A percentile compares a stretch with the other conserved stretches of the same genome.
Conservation (phyloP, 2,329 filamentous ascomycete genomes). For the Zymoseptoria passerinii region DNA sequence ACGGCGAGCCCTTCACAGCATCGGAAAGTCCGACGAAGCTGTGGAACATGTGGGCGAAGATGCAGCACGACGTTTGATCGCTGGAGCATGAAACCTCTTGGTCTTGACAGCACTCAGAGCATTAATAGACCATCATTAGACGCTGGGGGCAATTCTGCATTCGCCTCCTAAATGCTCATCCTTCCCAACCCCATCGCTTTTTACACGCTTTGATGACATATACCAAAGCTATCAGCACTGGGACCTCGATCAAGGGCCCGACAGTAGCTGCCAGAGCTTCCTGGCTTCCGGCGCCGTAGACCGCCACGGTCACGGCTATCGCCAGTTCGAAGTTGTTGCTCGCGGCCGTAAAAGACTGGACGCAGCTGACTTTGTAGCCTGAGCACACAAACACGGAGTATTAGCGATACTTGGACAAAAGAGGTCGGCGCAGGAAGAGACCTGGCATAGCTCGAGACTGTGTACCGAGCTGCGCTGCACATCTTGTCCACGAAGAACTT, state of each 20-base stretch:
- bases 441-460: too few species aligned
- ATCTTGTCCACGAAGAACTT: too few species aligned
- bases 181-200: constrained; percentile 47
- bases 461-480: too few species aligned
- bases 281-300: constrained; percentile 67
- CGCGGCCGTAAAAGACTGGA: constrained; percentile 80
- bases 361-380: constrained; percentile 58
- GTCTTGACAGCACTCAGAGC: not conserved
- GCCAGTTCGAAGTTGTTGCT: constrained; percentile 93
- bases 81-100: not conserved
- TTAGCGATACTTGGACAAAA: too few species aligned
- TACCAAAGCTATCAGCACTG: constrained; percentile 67
- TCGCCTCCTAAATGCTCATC: not conserved
- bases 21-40: constrained; percentile 30
- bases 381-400: too few species aligned
- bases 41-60: constrained; percentile 27
- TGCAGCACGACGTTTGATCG: constrained; percentile 20
- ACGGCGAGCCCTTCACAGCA: constrained; percentile 9
- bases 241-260: constrained; percentile 78
- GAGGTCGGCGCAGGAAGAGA: too few species aligned
- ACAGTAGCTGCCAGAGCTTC: constrained; percentile 77
- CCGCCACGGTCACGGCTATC: constrained; percentile 78
- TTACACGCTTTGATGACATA: constrained; percentile 60
- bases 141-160: not conserved
- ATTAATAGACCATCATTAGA: not conserved